A percentile compares a stretch with the other conserved stretches of the same genome.
These are phyloP conservation scores for Fraxinus quadrangulata DNA, from an alignment of 257 asterid genomes.

Conservation along the genomic window DNA sequence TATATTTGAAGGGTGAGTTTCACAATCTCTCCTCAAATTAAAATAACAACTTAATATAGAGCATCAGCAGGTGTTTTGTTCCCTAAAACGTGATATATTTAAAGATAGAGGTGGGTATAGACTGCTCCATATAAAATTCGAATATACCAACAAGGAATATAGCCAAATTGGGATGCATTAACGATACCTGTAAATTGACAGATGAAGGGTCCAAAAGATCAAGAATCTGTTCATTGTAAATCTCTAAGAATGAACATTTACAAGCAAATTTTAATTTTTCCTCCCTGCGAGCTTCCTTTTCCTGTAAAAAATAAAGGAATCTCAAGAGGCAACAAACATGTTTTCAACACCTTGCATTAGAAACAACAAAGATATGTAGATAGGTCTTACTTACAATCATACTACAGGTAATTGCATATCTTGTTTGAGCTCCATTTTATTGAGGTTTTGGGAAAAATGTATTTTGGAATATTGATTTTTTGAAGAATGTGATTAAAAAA, in stretches of 20 bases:
- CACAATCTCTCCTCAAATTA: not conserved
- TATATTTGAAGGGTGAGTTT: not conserved
- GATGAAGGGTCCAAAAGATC: slow-evolving; percentile 93
- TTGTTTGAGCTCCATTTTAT: no score
- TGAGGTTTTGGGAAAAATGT: no score
- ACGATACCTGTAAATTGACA: slow-evolving; percentile 74
- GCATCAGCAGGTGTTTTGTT: slow-evolving; percentile 14
- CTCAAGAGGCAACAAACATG: slow-evolving; percentile 12
- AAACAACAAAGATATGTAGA: slow-evolving; percentile 9
- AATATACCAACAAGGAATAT: not conserved
- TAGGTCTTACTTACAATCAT: slow-evolving; percentile 7
- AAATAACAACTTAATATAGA: not conserved
- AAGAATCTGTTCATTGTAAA: slow-evolving; percentile 90
- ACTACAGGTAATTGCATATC: not conserved
- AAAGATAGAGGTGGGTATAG: not conserved
- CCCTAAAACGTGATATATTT: slow-evolving; percentile 6
- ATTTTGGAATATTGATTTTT: no score
- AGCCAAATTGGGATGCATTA: not conserved
- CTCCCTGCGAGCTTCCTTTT: slow-evolving; percentile 89
- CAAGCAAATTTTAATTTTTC: slow-evolving; percentile 78
- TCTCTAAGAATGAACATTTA: slow-evolving; percentile 90
- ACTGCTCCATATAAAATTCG: not conserved
- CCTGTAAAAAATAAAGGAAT: slow-evolving; percentile 48
- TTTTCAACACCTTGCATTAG: not conserved
- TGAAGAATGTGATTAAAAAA: no score